phyloP scores from a whole-genome alignment of 495 filamentous ascomycete genomes.

The Hypoxylon fuscum region DNA sequence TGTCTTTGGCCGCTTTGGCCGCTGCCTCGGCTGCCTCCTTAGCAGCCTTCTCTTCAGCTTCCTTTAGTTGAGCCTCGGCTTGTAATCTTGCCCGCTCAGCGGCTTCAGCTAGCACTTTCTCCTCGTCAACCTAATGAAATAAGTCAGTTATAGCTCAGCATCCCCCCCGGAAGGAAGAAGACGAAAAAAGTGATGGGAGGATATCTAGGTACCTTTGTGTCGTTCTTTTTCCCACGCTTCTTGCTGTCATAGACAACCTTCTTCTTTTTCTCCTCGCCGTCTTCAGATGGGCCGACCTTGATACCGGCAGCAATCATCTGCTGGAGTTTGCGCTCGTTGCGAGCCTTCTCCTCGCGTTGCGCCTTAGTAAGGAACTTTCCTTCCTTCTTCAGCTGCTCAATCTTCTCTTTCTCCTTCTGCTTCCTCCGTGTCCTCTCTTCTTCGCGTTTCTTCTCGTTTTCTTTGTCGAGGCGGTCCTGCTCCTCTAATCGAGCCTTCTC shows the following conservation, averaged over 20 bases:
- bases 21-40: conserved; percentile 65
- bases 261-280: conserved; percentile 74
- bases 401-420: conserved; percentile 94
- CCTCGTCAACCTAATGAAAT: conserved; percentile 67
- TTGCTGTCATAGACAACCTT: conserved; percentile 75
- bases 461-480: conserved; percentile 66
- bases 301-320: conserved; percentile 92
- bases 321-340: conserved; percentile 85
- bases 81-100: conserved; percentile 71
- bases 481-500: conserved; percentile 79
- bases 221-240: conserved; percentile 76
- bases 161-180: not conserved
- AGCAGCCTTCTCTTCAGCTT: conserved; percentile 64
- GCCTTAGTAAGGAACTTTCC: conserved; percentile 96
- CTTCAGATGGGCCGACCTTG: conserved; percentile 78
- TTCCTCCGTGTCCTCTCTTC: conserved; percentile 86
- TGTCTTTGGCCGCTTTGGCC: conserved; percentile 62
- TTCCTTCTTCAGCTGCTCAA: conserved; percentile 93
- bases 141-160: not conserved
- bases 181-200: not conserved
- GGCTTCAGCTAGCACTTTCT: conserved; percentile 74
- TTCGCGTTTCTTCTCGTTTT: conserved; percentile 60
- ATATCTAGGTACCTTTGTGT: conserved; percentile 73
- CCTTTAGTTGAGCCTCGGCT: conserved; percentile 71
- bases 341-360: conserved; percentile 85